Percentiles rank a stretch among this genome's conserved stretches.
Evolutionary conservation across 768 basidiomycete genomes (phyloP).

Genomic region (Phylloporus sp.): DNA sequence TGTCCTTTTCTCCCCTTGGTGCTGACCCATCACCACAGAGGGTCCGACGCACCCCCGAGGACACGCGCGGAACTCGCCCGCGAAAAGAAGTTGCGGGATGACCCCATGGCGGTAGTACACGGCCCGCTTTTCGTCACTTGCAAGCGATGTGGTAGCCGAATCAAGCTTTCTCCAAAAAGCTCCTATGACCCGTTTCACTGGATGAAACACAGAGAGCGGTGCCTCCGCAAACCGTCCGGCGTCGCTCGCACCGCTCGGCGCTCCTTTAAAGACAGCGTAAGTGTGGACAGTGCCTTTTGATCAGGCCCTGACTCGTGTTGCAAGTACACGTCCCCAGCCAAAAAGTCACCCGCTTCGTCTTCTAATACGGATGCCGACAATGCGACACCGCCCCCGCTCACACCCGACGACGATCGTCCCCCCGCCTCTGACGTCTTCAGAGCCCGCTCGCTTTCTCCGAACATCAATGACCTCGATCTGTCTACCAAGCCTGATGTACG

Average conservation of each 20-base stretch:
- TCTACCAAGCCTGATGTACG: slow-evolving; percentile 20
- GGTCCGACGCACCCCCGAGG: slow-evolving; percentile 27
- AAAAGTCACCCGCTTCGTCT: slow-evolving; percentile 26
- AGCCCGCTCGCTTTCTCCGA: slow-evolving; percentile 23
- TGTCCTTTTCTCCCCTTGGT: not conserved
- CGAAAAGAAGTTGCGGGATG: slow-evolving; percentile 48
- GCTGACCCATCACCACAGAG: slow-evolving; percentile 20
- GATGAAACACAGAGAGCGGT: slow-evolving; percentile 57
- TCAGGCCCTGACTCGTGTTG: slow-evolving; percentile 2
- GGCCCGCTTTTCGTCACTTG: slow-evolving; percentile 50
- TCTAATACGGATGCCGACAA: slow-evolving; percentile 30
- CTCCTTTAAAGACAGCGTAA: slow-evolving; percentile 23
- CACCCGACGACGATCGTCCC: slow-evolving; percentile 32
- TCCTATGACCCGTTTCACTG: slow-evolving; percentile 64
- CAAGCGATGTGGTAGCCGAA: slow-evolving; percentile 47
- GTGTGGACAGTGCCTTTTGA: not conserved
- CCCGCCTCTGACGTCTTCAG: slow-evolving; percentile 17
- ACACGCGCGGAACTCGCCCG: slow-evolving; percentile 42
- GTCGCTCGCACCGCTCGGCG: slow-evolving; percentile 12
- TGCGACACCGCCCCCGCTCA: slow-evolving; percentile 33
- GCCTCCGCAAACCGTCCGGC: slow-evolving; percentile 43
- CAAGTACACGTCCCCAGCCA: slow-evolving; percentile 18
- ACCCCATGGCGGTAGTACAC: slow-evolving; percentile 49
- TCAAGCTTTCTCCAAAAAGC: slow-evolving; percentile 66
- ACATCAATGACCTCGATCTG: slow-evolving; percentile 18